Conservation (phyloP, 2,329 filamentous ascomycete genomes). For the Beauveria pseudobassiana region DNA sequence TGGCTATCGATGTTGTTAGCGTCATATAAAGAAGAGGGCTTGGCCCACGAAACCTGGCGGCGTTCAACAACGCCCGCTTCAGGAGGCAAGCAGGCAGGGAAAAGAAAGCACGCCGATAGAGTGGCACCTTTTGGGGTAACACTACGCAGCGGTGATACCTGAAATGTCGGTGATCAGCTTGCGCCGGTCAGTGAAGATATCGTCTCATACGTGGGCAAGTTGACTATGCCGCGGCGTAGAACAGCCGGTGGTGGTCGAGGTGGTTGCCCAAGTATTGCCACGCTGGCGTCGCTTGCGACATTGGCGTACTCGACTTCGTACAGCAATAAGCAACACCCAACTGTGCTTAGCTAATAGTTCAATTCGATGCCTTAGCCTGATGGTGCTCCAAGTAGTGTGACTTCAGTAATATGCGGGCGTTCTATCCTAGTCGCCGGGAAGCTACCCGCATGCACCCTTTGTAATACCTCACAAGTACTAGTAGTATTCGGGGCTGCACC, state of each 20-base stretch:
- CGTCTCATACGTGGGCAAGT: too few relatives aligned
- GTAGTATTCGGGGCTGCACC: not conserved
- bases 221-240: too few relatives aligned
- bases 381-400: not conserved
- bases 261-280: too few relatives aligned
- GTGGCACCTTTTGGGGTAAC: not conserved
- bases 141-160: not conserved
- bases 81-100: not conserved
- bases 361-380: not conserved
- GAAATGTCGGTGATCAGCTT: not conserved
- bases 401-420: not conserved
- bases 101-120: not conserved
- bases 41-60: not conserved
- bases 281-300: too few relatives aligned
- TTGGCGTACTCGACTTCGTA: too few relatives aligned
- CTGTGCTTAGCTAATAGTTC: not conserved
- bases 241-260: too few relatives aligned
- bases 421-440: not conserved
- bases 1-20: too few relatives aligned
- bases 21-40: not conserved
- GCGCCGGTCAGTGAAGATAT: too few relatives aligned
- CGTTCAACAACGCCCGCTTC: not conserved
- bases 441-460: not conserved
- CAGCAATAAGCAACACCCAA: not conserved
- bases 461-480: too few relatives aligned